Percentiles rank a stretch among this genome's conserved stretches.
Conservation (phyloP, 169 alveolate genomes). For the Plasmodium inui region DNA sequence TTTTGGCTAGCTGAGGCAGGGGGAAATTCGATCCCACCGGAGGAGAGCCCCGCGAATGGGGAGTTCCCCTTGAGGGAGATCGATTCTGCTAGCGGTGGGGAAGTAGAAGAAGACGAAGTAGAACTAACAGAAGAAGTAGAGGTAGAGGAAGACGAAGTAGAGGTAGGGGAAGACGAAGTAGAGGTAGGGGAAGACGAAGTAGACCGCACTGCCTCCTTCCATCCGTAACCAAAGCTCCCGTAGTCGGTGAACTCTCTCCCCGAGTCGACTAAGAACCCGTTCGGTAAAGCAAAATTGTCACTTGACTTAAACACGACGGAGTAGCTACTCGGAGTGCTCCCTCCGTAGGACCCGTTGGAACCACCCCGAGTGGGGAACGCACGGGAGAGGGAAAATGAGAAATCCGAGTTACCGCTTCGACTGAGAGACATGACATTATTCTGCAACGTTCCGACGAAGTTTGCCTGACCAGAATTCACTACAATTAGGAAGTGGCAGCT, state of each 20-base stretch:
- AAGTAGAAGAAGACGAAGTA: no score
- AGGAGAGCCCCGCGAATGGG: conserved; percentile 6
- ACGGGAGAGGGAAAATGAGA: conserved; percentile 29
- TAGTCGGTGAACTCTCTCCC: conserved; percentile 35
- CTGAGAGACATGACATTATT: conserved; percentile 38
- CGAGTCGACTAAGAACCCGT: conserved; percentile 35
- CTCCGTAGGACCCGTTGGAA: neutral
- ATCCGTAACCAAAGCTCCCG: conserved; percentile 47
- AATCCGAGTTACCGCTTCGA: neutral
- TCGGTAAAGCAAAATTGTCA: conserved; percentile 12
- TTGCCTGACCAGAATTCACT: neutral
- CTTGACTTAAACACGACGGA: conserved; percentile 55
- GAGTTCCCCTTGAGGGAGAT: neutral
- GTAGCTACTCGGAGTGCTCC: conserved; percentile 34
- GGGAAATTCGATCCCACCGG: conserved; percentile 68
- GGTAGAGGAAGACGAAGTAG: neutral
- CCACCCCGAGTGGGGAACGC: neutral
- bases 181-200: neutral
- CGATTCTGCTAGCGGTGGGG: neutral
- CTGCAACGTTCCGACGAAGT: conserved; percentile 41
- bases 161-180: neutral
- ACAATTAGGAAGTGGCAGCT: conserved; percentile 33
- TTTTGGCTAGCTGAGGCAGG: conserved; percentile 73
- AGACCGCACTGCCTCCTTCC: conserved; percentile 32
- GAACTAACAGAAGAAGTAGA: neutral